phyloP scores from a whole-genome alignment of 2,329 filamentous ascomycete species.

The Orbilia quercus region DNA sequence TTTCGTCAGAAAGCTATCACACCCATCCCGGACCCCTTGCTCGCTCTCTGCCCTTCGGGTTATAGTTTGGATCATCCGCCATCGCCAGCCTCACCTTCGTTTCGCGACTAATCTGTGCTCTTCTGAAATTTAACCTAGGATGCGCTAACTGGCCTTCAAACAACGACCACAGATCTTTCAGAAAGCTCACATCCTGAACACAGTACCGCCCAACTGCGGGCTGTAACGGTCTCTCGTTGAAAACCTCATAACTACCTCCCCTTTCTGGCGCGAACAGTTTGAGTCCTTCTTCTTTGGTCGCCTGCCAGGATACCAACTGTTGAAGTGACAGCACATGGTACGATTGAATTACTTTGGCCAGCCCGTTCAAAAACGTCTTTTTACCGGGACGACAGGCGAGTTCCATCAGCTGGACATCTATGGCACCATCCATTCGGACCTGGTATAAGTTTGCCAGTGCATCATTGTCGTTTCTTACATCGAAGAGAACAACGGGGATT shows the following conservation, averaged over 20 bases:
- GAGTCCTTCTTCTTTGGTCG: conserved; percentile 62
- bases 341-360: conserved; percentile 63
- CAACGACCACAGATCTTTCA: conserved; percentile 63
- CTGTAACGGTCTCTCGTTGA: conserved; percentile 65
- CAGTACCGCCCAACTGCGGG: conserved; percentile 65
- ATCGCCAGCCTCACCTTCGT: conserved; percentile 60
- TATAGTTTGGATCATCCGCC: conserved; percentile 61
- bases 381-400: conserved; percentile 61
- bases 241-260: conserved; percentile 66
- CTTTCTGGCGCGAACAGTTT: conserved; percentile 64
- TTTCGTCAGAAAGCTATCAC: not conserved
- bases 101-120: conserved; percentile 59
- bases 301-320: conserved; percentile 60
- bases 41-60: conserved; percentile 61
- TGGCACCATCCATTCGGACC: conserved; percentile 65
- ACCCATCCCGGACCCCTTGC: conserved; percentile 59
- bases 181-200: conserved; percentile 64
- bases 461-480: conserved; percentile 71
- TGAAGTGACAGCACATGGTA: conserved; percentile 56
- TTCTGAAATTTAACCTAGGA: conserved; percentile 57
- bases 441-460: conserved; percentile 67
- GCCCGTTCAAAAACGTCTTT: conserved; percentile 61
- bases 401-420: conserved; percentile 71
- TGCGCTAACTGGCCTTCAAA: conserved; percentile 56
- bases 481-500: conserved; percentile 70